phyloP scores from a whole-genome alignment of 768 basidiomycete genomes.

The Dendrothele bispora region DNA sequence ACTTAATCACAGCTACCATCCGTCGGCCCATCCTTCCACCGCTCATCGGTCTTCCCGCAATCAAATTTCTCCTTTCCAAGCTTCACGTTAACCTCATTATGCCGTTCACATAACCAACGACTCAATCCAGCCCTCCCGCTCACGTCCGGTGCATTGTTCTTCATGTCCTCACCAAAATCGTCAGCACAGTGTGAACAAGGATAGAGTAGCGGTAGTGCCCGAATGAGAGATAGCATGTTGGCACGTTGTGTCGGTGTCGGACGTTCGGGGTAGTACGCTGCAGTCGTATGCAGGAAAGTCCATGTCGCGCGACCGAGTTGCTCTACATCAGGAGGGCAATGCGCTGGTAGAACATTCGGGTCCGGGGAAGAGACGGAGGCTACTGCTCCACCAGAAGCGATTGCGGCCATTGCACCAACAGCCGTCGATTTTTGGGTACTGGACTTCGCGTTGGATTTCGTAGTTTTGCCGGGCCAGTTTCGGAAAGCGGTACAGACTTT shows the following conservation, averaged over 20 bases:
- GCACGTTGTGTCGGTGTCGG: constrained; percentile 75
- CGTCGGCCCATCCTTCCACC: constrained; percentile 89
- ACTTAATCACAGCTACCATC: constrained; percentile 88
- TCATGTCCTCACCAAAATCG: constrained; percentile 76
- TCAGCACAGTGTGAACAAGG: constrained; percentile 85
- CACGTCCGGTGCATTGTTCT: constrained; percentile 72
- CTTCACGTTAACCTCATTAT: constrained; percentile 89
- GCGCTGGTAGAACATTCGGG: constrained; percentile 43
- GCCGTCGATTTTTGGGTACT: constrained; percentile 17
- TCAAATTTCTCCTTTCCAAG: constrained; percentile 84
- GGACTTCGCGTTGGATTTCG: constrained; percentile 15
- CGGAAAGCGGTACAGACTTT: constrained; percentile 87
- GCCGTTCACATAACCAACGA: constrained; percentile 87
- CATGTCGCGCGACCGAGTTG: constrained; percentile 90
- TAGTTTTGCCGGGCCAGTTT: constrained; percentile 55
- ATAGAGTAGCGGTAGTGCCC: constrained; percentile 79
- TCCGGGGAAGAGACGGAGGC: constrained; percentile 15
- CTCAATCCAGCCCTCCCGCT: constrained; percentile 67
- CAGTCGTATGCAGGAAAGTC: constrained; percentile 95
- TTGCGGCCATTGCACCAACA: constrained; percentile 23
- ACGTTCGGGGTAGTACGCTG: constrained; percentile 90
- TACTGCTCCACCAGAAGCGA: no score
- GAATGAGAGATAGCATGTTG: constrained; percentile 81
- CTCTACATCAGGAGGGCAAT: constrained; percentile 91
- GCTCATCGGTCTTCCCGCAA: constrained; percentile 78